Evolutionary conservation across 2,329 filamentous ascomycete genomes (phyloP).

Genomic region (Botrytis fragariae): DNA sequence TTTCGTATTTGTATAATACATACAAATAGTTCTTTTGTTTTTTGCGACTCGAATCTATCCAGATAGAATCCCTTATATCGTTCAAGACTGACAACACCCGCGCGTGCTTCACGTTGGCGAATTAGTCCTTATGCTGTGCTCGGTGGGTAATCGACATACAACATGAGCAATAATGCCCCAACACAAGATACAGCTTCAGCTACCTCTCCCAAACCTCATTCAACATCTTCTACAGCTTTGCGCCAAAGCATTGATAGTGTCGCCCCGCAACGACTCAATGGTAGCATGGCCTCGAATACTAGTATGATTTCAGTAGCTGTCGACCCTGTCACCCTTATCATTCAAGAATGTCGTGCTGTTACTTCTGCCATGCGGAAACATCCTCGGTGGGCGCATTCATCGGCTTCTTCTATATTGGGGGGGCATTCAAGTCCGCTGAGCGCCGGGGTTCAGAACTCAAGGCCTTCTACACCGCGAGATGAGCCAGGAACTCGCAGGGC

Average conservation of each 20-base stretch:
- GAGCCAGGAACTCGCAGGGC: conserved; percentile 29
- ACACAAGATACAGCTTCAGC: conserved; percentile 26
- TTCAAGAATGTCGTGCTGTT: conserved; percentile 98
- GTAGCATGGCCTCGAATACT: conserved; percentile 28
- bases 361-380: conserved; percentile 98
- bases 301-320: conserved; percentile 71
- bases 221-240: conserved; percentile 22
- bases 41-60: background rate
- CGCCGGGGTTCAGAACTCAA: conserved; percentile 44
- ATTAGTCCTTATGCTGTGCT: conserved; percentile 18
- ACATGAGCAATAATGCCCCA: conserved; percentile 36
- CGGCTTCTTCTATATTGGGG: conserved; percentile 91
- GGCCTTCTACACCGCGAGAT: conserved; percentile 42
- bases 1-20: background rate
- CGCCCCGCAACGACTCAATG: conserved; percentile 23
- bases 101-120: background rate
- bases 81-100: background rate
- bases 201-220: conserved; percentile 22
- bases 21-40: conserved; percentile 1
- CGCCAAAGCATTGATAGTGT: conserved; percentile 19
- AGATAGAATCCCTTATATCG: background rate
- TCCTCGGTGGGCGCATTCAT: conserved; percentile 92
- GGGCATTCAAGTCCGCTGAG: conserved; percentile 54
- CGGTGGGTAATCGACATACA: conserved; percentile 25
- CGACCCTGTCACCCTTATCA: conserved; percentile 87